Evolutionary conservation across 1,284 basidiomycete genomes (phyloP).

Genomic region (Naganishia sp.): DNA sequence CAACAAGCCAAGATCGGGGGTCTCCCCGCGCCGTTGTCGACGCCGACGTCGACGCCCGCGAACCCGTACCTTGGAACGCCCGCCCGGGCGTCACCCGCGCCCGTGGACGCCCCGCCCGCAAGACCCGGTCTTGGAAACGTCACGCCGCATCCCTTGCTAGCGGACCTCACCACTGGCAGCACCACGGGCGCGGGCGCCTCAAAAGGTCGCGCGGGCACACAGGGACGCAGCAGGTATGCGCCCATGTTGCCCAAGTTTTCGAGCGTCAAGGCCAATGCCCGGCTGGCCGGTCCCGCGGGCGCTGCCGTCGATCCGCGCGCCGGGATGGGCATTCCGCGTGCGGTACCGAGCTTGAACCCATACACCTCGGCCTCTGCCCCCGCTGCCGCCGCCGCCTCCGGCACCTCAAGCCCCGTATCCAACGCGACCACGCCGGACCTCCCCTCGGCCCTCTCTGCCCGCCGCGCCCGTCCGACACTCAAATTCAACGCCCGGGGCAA

Average conservation of each 20-base stretch:
- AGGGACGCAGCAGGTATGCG: slow-evolving; percentile 76
- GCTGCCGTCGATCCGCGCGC: slow-evolving; percentile 62
- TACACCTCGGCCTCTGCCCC: slow-evolving; percentile 56
- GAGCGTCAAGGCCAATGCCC: slow-evolving; percentile 69
- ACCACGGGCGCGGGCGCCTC: slow-evolving; percentile 15
- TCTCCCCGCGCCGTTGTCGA: not conserved
- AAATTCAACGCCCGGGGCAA: slow-evolving; percentile 89
- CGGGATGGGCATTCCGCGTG: slow-evolving; percentile 58
- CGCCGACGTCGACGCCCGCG: slow-evolving; percentile 4
- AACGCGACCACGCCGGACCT: slow-evolving; percentile 53
- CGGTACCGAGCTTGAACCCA: slow-evolving; percentile 32
- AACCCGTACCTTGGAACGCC: slow-evolving; percentile 5
- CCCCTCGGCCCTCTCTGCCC: slow-evolving; percentile 65
- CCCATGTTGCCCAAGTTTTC: slow-evolving; percentile 97
- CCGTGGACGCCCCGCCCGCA: slow-evolving; percentile 25
- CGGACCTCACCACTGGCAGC: slow-evolving; percentile 62
- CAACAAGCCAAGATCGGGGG: slow-evolving; percentile 70
- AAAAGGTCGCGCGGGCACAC: slow-evolving; percentile 38
- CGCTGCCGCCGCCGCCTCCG: slow-evolving; percentile 39
- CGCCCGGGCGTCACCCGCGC: slow-evolving; percentile 39
- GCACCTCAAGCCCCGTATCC: slow-evolving; percentile 62
- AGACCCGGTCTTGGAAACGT: slow-evolving; percentile 50
- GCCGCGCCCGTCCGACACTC: slow-evolving; percentile 69
- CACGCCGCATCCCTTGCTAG: slow-evolving; percentile 81
- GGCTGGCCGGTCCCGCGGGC: slow-evolving; percentile 21